Evolutionary conservation across 2,329 filamentous ascomycete genomes (phyloP), one percentile per base, ranked within the genome.

Genomic region (Venturia asperata): DNA sequence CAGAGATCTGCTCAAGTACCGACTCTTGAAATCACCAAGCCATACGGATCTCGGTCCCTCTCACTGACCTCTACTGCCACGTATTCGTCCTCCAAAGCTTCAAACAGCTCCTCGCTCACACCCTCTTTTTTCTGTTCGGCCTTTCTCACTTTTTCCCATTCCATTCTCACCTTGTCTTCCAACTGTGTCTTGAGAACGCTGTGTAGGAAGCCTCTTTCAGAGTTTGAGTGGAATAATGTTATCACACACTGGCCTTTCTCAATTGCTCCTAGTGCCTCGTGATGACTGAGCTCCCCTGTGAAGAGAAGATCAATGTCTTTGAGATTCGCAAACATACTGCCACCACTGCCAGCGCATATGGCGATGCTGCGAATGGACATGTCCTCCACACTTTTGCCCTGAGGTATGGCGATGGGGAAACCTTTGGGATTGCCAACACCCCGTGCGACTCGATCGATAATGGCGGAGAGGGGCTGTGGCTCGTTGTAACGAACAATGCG

Each of bases 201-300:
- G 66, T 82, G 82, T 71, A 99, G 77, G 73, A 93, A 99, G 0
- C 86, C 87, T 43, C 94, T 81, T 79, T 99, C 94, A 0, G 90
- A 94, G 75, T 97, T 97, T 70, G 89, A 93, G 75, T 99, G 94
- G 71, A 96, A 96, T 61, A 96, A 82, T 49, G 88, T 89, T 63
- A 97, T 84, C 0, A 97, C 90, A 64, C 86, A 88, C 68, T 87
- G 87, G 1, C 92, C 92, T 66, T 87, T 84, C 79, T 97, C 92
- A 37, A 90, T 91, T 1, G 92, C 91, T 47, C 89, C 85, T 66
- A 99, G 82, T 3, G 93, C 92, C 68, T 94, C 91, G 74, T 99
- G 94, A 74, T 99, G 94, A 71, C 86, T 90, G 81, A 97, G 85
- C 78, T 99, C 94, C 1, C 94, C 94, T 0, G 91, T 97, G 70